Conservation (phyloP, 2,329 filamentous ascomycete species). For the Ophiostoma angusticollis region DNA sequence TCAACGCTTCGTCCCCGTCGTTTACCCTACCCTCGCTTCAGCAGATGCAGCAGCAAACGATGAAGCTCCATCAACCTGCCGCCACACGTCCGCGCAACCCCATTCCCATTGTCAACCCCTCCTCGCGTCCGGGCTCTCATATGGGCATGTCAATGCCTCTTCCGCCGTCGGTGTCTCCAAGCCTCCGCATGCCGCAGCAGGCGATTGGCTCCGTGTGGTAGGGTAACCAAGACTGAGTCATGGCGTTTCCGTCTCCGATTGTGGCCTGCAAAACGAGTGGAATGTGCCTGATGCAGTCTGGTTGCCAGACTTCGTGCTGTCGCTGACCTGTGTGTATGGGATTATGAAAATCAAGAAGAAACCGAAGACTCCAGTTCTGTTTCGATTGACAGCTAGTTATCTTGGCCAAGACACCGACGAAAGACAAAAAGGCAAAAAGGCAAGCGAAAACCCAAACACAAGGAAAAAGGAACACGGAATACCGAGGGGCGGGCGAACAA, state of each 20-base stretch:
- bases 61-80: conserved; percentile 80
- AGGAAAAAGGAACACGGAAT: conserved; percentile 9
- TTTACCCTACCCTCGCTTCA: conserved; percentile 51
- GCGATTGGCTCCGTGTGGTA: conserved; percentile 43
- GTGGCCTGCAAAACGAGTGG: conserved; percentile 19
- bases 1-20: conserved; percentile 53
- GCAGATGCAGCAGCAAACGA: conserved; percentile 46
- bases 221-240: conserved; percentile 13
- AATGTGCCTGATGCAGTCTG: conserved; percentile 8
- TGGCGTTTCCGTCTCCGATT: conserved; percentile 14
- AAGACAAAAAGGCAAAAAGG: background rate
- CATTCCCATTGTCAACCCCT: conserved; percentile 87
- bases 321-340: conserved; percentile 18
- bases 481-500: no score
- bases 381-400: conserved; percentile 32
- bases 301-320: conserved; percentile 18
- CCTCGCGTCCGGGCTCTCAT: conserved; percentile 53
- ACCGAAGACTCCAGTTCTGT: conserved; percentile 21
- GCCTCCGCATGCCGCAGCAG: conserved; percentile 41
- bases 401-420: conserved; percentile 35
- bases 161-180: conserved; percentile 56
- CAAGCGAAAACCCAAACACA: background rate
- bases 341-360: background rate
- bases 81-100: conserved; percentile 85
- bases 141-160: conserved; percentile 71